These are phyloP conservation scores for Exophiala oligosperma DNA, from an alignment of 2,329 filamentous ascomycete species.

Conservation along the genomic window DNA sequence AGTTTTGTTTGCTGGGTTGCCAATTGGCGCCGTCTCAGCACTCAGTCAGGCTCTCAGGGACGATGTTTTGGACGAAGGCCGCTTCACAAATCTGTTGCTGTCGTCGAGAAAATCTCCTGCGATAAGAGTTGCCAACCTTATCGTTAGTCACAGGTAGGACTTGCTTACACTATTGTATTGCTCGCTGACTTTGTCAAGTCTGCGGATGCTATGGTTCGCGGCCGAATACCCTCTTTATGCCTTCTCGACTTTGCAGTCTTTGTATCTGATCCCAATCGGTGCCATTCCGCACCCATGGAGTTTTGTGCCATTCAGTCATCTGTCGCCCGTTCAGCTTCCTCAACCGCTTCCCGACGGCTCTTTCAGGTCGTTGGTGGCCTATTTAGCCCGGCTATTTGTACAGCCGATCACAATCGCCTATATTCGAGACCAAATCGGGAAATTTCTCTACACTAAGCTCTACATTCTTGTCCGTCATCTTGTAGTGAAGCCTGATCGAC, in stretches of 20 bases:
- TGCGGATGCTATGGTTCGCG: conserved; percentile 37
- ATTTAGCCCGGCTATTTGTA: conserved; percentile 32
- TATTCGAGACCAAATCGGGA: conserved; percentile 15
- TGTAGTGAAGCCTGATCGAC: conserved; percentile 20
- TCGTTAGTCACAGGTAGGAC: conserved; percentile 13
- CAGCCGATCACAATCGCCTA: conserved; percentile 34
- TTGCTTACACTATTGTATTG: not conserved
- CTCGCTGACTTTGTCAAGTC: conserved; percentile 33
- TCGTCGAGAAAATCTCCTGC: conserved; percentile 30
- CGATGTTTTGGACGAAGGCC: conserved; percentile 7
- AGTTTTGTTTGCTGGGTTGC: conserved; percentile 45
- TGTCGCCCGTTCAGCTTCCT: conserved; percentile 38
- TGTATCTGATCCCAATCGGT: conserved; percentile 40
- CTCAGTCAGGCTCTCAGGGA: conserved; percentile 15
- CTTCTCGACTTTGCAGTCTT: conserved; percentile 44
- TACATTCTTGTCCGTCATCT: conserved; percentile 19
- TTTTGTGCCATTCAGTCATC: conserved; percentile 39
- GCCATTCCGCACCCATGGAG: conserved; percentile 34
- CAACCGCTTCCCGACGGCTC: conserved; percentile 34
- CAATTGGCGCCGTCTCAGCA: conserved; percentile 20
- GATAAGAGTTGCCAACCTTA: conserved; percentile 34
- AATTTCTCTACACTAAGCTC: conserved; percentile 14
- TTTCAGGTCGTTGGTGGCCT: conserved; percentile 29
- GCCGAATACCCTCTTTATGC: conserved; percentile 44
- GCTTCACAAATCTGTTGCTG: conserved; percentile 3